phyloP scores from a whole-genome alignment of 1,284 basidiomycete genomes.

The Rhodotorula sp. region DNA sequence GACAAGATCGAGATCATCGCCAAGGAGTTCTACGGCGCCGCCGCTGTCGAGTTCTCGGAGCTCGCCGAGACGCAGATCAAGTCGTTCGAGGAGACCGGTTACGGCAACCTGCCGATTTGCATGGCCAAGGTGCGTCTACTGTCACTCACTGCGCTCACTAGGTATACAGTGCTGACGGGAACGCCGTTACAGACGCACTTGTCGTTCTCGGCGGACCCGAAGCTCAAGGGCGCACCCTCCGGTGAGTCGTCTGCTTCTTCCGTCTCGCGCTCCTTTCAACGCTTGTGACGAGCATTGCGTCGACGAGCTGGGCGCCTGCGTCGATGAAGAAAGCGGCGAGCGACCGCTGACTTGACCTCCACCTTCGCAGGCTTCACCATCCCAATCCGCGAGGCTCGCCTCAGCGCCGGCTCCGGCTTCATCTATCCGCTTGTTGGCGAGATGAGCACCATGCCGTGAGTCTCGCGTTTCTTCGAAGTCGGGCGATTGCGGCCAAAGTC shows the following conservation, averaged over 20 bases:
- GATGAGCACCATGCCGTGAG: conserved; percentile 93
- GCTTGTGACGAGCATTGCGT: too few relatives aligned
- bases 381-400: conserved; percentile 82
- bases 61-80: conserved; percentile 82
- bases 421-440: conserved; percentile 72
- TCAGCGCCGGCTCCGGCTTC: conserved; percentile 93
- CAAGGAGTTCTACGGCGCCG: conserved; percentile 86
- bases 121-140: conserved; percentile 60
- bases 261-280: not conserved
- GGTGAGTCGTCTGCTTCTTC: conserved; percentile 47
- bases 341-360: conserved; percentile 3
- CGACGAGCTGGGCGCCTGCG: too few relatives aligned
- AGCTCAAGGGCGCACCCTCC: conserved; percentile 80
- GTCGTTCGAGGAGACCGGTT: conserved; percentile 89
- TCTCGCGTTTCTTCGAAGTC: too few relatives aligned
- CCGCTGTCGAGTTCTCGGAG: conserved; percentile 66
- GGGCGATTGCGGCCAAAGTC: too few relatives aligned
- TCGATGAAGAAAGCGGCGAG: not conserved
- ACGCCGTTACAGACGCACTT: conserved; percentile 71
- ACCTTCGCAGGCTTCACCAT: conserved; percentile 71
- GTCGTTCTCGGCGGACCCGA: conserved; percentile 92
- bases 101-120: conserved; percentile 66
- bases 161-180: too few relatives aligned
- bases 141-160: not conserved
- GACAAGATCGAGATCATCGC: conserved; percentile 84